Evolutionary conservation across 1,139 yeast genomes (phyloP).

Genomic region (Protomyces gravidus): DNA sequence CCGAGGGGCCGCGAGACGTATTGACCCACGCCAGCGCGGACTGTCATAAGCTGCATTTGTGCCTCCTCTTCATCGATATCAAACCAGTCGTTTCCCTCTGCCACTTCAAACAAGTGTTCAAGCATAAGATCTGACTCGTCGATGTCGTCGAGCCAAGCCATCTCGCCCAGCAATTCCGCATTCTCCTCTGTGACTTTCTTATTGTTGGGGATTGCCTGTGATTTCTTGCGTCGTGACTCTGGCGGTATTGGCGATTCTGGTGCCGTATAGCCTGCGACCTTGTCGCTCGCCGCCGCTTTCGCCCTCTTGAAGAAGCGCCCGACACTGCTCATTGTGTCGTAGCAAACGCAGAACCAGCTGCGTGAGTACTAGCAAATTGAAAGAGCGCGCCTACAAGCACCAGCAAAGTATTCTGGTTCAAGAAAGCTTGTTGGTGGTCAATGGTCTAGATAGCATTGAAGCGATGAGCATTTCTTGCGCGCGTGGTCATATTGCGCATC

Average conservation of each 20-base stretch:
- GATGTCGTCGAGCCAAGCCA: constrained; percentile 22
- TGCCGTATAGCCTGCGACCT: not conserved
- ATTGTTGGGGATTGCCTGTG: not conserved
- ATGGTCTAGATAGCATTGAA: too few relatives aligned
- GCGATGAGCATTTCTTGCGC: too few relatives aligned
- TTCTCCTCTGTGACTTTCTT: constrained; percentile 3
- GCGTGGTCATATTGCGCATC: too few relatives aligned
- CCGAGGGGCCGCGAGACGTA: constrained; percentile 26
- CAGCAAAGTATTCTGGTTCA: too few relatives aligned
- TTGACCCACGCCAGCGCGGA: constrained; percentile 16
- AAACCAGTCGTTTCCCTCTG: constrained; percentile 28
- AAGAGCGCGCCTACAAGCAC: too few relatives aligned
- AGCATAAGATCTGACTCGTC: constrained; percentile 34
- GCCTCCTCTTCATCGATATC: constrained; percentile 27
- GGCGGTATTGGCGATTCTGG: not conserved
- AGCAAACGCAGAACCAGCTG: not conserved
- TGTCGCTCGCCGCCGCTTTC: not conserved
- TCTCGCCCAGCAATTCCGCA: constrained; percentile 15
- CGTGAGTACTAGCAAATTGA: not conserved
- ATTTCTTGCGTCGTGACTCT: not conserved
- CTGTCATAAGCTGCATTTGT: constrained; percentile 22
- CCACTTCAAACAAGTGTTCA: constrained; percentile 30
- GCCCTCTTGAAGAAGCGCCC: not conserved
- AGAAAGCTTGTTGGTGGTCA: too few relatives aligned
- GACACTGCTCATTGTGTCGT: not conserved